These are phyloP conservation scores for Asterochloris sp. DNA, from an alignment of 139 green algal genomes.

Conservation along the genomic window DNA sequence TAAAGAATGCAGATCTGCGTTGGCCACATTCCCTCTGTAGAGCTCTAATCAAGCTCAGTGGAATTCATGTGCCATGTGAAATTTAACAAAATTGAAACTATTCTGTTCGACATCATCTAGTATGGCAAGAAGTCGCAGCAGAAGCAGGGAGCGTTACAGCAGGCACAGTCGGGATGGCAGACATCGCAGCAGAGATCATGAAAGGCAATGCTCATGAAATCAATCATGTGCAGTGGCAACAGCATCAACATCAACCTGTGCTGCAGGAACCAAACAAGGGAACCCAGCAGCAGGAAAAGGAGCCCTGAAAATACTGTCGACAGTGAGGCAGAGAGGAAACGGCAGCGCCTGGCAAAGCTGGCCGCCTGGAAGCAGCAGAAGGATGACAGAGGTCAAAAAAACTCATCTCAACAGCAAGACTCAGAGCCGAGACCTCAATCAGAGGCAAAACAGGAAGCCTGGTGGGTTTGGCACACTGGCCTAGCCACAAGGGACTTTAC, in stretches of 20 bases:
- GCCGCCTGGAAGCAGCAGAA: slow-evolving; percentile 44
- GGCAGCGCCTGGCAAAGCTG: slow-evolving; percentile 35
- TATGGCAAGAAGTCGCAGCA: slow-evolving; percentile 10
- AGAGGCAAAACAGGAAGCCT: not conserved
- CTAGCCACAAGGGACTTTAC: not conserved
- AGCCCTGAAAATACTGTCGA: not conserved
- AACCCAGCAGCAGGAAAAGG: not conserved
- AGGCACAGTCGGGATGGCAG: not conserved
- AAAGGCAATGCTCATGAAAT: not conserved
- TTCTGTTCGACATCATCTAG: not conserved
- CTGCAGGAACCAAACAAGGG: not conserved
- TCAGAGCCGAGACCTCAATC: not conserved
- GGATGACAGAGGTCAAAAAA: not conserved
- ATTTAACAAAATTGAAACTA: not conserved
- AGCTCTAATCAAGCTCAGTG: too few relatives aligned
- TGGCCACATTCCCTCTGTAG: too few relatives aligned
- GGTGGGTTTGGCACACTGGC: not conserved
- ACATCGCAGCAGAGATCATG: not conserved
- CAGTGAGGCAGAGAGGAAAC: slow-evolving; percentile 34
- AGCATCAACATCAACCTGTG: not conserved
- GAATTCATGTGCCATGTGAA: too few relatives aligned
- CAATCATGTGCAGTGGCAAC: not conserved
- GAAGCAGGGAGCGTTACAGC: slow-evolving; percentile 2
- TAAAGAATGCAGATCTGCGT: too few relatives aligned
- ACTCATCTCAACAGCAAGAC: not conserved